Evolutionary conservation across 2,329 filamentous ascomycete species (phyloP), one percentile per base, ranked within the genome.

Genomic region (Lecanoromycetidae sp.): DNA sequence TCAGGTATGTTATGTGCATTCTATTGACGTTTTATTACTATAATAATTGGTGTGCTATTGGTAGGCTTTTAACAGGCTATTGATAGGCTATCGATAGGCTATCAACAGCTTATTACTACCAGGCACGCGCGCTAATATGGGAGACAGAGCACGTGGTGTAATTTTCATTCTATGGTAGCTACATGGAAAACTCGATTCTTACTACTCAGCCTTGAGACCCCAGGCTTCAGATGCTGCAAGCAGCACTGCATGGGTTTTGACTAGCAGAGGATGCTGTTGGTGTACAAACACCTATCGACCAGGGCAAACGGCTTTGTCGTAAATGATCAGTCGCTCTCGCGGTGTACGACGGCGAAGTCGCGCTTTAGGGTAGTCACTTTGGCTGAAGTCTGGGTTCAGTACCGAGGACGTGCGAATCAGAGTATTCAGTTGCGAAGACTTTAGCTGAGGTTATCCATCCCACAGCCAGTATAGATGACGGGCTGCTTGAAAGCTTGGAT

Each of bases 381-480:
- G 65, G 61, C 26, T 68, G 66, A 0, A 64, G 66, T 25, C 61
- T 65, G 9, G 69, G 55, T 52, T 69, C 66, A 4, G 67, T 59
- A 2, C 66, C 66, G 2, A 63, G 55, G 20, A 68, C 57, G 54
- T 63, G 58, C 15, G 60, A 57, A 13, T 54, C 23, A 6, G 63
- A 62, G 52, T 59, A 59, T 35, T 60, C 52, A 39, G 64, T 63
- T 12, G 63, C 67, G 52, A 71, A 65, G 48, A 72, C 70, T 8
- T 71, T 65, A 3, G 64, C 61, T 64, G 66, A 68, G 9, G 61
- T n/a, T 55, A 12, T 44, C 53, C 1, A 69, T 72, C 0, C 70
- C 70, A 3, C 68, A 71, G n/a, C 70, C 70, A 22, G 69, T 56
- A 54, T 74, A 71, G 2, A 74, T 59, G 7, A 66, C 58, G 5